Conservation (phyloP, 306 rosid genomes). For the Cyamopsis tetragonoloba region DNA sequence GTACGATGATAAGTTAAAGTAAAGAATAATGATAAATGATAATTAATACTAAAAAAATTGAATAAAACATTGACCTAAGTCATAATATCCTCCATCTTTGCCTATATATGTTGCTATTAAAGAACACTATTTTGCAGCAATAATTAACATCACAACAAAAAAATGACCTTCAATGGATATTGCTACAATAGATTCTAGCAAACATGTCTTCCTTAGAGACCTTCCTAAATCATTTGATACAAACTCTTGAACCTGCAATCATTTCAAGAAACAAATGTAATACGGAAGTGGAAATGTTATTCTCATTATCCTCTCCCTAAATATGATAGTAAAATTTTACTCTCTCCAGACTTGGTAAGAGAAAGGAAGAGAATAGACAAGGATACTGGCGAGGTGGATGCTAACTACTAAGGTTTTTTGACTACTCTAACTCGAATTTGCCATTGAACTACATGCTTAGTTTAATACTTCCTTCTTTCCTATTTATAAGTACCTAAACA, state of each 20-base stretch:
- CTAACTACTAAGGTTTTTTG: not conserved
- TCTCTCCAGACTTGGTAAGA: not conserved
- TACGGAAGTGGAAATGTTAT: not conserved
- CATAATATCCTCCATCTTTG: not conserved
- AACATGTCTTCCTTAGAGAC: not conserved
- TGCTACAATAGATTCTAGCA: not conserved
- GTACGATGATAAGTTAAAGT: too few relatives aligned
- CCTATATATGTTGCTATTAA: not conserved
- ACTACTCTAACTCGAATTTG: not conserved
- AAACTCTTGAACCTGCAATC: constrained; percentile 16
- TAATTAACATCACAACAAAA: not conserved
- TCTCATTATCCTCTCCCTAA: not conserved
- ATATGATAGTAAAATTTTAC: not conserved
- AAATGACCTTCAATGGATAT: not conserved
- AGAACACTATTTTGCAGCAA: not conserved
- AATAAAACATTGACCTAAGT: not conserved
- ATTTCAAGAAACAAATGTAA: not conserved
- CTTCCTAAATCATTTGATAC: constrained; percentile 5
- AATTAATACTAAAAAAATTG: not conserved
- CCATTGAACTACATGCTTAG: not conserved
- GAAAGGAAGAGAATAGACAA: not conserved
- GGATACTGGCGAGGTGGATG: too few relatives aligned
- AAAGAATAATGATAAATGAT: not conserved
- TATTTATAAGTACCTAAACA: too few relatives aligned
- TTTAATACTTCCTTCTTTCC: too few relatives aligned